phyloP scores from a whole-genome alignment of 768 basidiomycete genomes.

The Phlebiopsis gigantea region DNA sequence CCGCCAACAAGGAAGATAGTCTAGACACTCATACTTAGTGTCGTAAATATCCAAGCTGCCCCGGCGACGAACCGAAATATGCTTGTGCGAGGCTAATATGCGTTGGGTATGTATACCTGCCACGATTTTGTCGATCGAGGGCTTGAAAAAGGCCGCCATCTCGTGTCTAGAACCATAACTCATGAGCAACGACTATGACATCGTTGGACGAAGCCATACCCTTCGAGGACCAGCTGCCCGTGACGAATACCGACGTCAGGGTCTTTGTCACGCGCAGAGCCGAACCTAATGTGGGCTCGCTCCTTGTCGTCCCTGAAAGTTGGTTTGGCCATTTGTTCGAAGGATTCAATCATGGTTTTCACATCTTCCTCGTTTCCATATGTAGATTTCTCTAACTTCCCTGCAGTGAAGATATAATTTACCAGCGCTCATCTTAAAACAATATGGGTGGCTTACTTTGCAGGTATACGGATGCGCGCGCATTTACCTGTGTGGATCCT shows the following conservation, averaged over 20 bases:
- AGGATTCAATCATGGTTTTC: conserved; percentile 30
- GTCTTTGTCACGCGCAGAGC: conserved; percentile 35
- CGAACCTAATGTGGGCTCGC: conserved; percentile 37
- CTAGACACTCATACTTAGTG: background rate
- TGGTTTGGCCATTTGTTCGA: conserved; percentile 36
- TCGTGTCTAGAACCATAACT: conserved; percentile 23
- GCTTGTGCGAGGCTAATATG: background rate
- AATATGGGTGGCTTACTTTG: conserved; percentile 19
- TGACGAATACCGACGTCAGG: conserved; percentile 31
- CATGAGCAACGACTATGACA: background rate
- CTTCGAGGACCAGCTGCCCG: conserved; percentile 34
- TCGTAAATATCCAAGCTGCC: background rate
- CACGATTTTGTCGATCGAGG: conserved; percentile 31
- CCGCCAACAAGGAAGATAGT: background rate
- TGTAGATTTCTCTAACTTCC: background rate
- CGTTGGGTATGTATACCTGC: conserved; percentile 31
- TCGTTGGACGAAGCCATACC: conserved; percentile 21
- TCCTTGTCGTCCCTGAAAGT: conserved; percentile 37
- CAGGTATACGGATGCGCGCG: conserved; percentile 29
- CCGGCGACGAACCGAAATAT: background rate
- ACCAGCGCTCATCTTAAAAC: too few species aligned
- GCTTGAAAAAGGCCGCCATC: conserved; percentile 40
- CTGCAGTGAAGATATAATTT: background rate
- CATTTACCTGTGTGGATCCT: conserved; percentile 36
- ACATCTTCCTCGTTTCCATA: conserved; percentile 25